Evolutionary conservation across 352 stramenopile genomes (phyloP), one percentile per base, ranked within the genome.

Genomic region (Phytophthora citrophthora): DNA sequence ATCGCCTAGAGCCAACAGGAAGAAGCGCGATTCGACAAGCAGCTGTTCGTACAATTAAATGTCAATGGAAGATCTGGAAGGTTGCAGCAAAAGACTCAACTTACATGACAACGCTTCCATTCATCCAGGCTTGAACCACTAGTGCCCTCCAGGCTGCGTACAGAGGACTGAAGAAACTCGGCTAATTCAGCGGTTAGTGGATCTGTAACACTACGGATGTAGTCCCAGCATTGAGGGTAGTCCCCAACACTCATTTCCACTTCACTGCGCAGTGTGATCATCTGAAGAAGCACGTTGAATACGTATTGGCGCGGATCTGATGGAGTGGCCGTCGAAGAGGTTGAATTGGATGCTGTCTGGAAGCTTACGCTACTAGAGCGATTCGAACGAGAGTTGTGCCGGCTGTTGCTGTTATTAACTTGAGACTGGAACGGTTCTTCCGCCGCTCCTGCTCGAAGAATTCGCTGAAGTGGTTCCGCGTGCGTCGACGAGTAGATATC

Each of bases 11-110:
- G 74, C 79, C 29, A 83, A 81, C 10, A 80, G 59, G 56, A 93
- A 91, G 52, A 94, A 95, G 9, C 76, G 74, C 29, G 77, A 68
- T 70, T 95, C 84, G n/a, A 93, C 83, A 2, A 91, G 69, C 26
- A 93, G 63, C 79, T 93, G 32, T 36, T 66, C 7, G 29, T 10
- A 13, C 29, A 34, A 34, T 12, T 34, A 34, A 34, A 12, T 34
- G 29, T 34, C 9, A 34, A 10, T 34, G 29, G 29, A 13, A 13
- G 29, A 43, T n/a, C 13, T 27, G 18, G 8, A 40, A 36, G 32
- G 9, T 4, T 24, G 5, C 24, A 23, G 2, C 5, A 26, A 31
- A 43, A 50, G 20, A 79, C 77, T 47, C 36, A 41, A n/a, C 36
- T 12, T 79, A 93, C 84, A 47, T 93, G 80, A 27, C 79, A 90